Base-by-base conservation (phyloP, 1,139 yeast genomes). In the Blastobotrys petasosporus region DNA sequence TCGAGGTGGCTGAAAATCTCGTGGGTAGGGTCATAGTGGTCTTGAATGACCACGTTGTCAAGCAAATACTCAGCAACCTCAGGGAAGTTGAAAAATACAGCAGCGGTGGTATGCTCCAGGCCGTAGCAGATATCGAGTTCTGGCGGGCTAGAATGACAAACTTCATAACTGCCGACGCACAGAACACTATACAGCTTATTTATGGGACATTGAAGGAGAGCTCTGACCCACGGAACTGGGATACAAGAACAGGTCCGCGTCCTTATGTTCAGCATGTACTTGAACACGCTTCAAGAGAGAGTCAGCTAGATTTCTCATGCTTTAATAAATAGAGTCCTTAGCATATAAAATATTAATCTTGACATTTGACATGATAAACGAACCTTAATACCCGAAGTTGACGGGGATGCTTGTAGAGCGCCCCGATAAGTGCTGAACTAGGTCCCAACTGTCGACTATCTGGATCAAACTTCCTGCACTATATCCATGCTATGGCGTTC, bases 1-100 rank as follows among this genome's bases (percentile, higher is more conserved):
- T 68, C 31, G 70, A 70, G 36, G 70, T 76, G 12, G 75, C 80
- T 0, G 71, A 74, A 1, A 68, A 66, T 32, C 58, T 77, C 39
- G 69, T 76, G 7, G 59, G 63, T 29, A 64, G 68, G 11, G 73
- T 77, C 2, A 60, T 78, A 16, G 62, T 66, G 20, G 76, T 71
- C 40, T 65, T 79, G 12, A 71, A 73, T 51, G 68, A 69, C 29
- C 76, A 76, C 50, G 58, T 75, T 4, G 63, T 77, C 2, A 64
- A 67, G 32, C 61, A 66, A 12, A 51, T 77, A n/a, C 65, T 76
- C 42, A 71, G 70, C 32, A 61, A 67, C 1, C 64, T 76, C 39
- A 69, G 80, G 4, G 67, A 64, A 34, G 53, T 69, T 7, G 73
- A 69, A 42, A 48, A 50, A 29, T 63, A 69, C 37, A 65, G 69